A percentile compares a stretch with the other conserved stretches of the same genome.
These are phyloP conservation scores for Sanghuangporus weigelae DNA, from an alignment of 1,284 basidiomycete genomes.

Conservation along the genomic window DNA sequence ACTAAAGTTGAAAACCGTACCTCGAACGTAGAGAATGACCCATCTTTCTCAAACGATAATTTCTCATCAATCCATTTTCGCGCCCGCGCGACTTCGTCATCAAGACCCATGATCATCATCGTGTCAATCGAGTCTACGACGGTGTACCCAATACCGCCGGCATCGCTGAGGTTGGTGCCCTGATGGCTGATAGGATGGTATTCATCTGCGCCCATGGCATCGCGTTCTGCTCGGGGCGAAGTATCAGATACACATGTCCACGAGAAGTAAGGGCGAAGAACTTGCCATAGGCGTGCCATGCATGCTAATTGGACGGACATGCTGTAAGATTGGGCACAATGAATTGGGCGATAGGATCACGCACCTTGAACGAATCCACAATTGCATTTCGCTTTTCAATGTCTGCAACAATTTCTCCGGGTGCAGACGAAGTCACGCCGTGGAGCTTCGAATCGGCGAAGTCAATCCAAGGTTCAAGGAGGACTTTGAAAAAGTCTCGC, in stretches of 20 bases:
- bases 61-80: conserved; percentile 71
- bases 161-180: conserved; percentile 72
- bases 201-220: conserved; percentile 88
- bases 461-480: conserved; percentile 20
- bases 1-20: conserved; percentile 36
- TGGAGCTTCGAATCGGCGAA: conserved; percentile 20
- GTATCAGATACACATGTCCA: background rate
- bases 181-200: conserved; percentile 75
- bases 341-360: conserved; percentile 21
- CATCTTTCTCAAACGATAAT: conserved; percentile 77
- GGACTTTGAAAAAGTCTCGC: conserved; percentile 7
- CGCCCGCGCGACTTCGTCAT: conserved; percentile 75
- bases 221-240: conserved; percentile 47
- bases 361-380: conserved; percentile 72
- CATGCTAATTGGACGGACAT: conserved; percentile 45
- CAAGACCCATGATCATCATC: conserved; percentile 80
- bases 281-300: conserved; percentile 75
- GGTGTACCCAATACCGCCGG: conserved; percentile 82
- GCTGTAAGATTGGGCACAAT: background rate
- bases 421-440: conserved; percentile 15
- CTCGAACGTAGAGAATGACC: conserved; percentile 88
- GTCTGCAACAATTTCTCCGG: conserved; percentile 46
- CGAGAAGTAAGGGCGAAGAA: conserved; percentile 6
- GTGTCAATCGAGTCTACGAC: conserved; percentile 83
- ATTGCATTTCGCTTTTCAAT: conserved; percentile 60